Conservation (phyloP, 495 filamentous ascomycete genomes). For the Aspergillus bertholletiae region DNA sequence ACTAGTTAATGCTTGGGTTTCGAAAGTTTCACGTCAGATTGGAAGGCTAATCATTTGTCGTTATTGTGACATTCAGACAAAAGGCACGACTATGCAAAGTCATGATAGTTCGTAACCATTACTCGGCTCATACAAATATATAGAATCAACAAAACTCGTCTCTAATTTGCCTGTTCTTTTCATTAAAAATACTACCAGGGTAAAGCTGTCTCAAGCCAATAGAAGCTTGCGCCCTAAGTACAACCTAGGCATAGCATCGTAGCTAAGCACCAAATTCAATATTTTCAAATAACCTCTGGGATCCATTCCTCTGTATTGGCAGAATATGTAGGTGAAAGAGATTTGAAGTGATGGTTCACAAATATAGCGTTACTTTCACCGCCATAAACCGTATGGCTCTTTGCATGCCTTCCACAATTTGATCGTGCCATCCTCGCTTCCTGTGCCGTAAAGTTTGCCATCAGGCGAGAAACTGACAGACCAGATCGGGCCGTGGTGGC, state of each 20-base stretch:
- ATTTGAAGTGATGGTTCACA: background rate
- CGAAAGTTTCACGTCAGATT: background rate
- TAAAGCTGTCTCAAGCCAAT: background rate
- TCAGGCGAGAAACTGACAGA: conserved; percentile 90
- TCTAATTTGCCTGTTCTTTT: background rate
- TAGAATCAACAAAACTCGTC: background rate
- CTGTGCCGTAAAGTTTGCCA: conserved; percentile 91
- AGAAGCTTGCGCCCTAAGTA: background rate
- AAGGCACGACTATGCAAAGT: background rate
- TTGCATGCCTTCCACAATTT: conserved; percentile 81
- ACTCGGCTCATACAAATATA: background rate
- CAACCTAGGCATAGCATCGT: background rate
- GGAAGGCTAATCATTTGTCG: background rate
- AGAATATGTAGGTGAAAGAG: background rate
- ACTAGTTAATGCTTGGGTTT: conserved; percentile 2
- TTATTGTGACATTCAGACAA: background rate
- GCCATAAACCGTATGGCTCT: conserved; percentile 68
- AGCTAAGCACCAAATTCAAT: background rate
- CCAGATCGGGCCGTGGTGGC: conserved; percentile 97
- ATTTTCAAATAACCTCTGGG: background rate
- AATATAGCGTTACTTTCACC: conserved; percentile 2
- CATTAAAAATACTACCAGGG: background rate
- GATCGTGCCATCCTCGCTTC: conserved; percentile 95
- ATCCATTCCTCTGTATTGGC: background rate
- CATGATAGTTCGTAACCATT: background rate